Base-by-base conservation (phyloP, 2,329 filamentous ascomycete genomes). In the Fragosphaeria purpurea region DNA sequence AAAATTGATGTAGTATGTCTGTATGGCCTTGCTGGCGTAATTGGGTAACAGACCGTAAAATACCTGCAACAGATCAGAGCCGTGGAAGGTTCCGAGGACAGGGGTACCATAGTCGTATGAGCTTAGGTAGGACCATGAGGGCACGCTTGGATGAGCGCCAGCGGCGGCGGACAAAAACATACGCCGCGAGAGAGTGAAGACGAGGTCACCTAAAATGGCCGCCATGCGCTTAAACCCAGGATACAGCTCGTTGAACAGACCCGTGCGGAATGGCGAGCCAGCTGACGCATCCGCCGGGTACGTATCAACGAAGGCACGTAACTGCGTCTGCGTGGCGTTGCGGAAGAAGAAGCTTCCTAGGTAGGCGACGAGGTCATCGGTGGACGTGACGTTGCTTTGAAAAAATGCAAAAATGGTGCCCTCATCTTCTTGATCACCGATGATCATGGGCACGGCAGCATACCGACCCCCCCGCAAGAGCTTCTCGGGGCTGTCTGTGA, bases 401-500 rank as follows among this genome's bases (percentile, higher is more conserved):
- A 83, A 82, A 37, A 90, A 70, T 5, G 81, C 72, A 61, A 90
- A 88, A 2, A 90, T 65, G 0, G 86, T 88, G 13, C 86, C 85
- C 64, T 91, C 86, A 60, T 91, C 86, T 68, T 90, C 85, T 64
- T 88, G 84, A 60, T 88, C 77, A 41, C 86, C 85, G 40, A 85
- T 75, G 56, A 76, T 75, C 67, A 72, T 70, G 38, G 73, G 72
- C 2, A 76, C 72, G 1, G 69, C 66, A 22, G 72, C 63, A 52
- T 73, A 74, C 5, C 72, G 72, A 11, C 82, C 79, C 0, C 62
- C 59, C 3, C 57, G 50, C 2, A 75, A 67, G 5, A 86, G 68
- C 0, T 73, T 50, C 0, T 90, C 85, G 0, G 85, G 81, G 6
- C 79, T 85, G 2, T 75, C 69, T 0, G 78, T 74, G 7, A 89